phyloP scores from a whole-genome alignment of 2,329 filamentous ascomycete species.

The Lecanicillium sp. region DNA sequence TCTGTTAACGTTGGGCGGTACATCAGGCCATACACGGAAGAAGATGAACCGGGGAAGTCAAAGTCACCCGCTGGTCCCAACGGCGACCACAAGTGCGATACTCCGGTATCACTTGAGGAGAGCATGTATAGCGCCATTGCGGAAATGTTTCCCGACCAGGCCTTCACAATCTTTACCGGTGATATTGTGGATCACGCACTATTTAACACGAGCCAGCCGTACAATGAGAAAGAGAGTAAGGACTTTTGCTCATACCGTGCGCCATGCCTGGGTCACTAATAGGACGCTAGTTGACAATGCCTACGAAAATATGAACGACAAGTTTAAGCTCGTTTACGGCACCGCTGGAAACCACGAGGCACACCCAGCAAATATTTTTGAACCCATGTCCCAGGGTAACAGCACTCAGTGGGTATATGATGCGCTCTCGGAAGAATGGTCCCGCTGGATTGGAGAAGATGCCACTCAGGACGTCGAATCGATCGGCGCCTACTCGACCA shows the following conservation, averaged over 20 bases:
- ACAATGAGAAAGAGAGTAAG: slow-evolving; percentile 24
- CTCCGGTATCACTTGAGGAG: slow-evolving; percentile 40
- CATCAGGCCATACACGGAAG: slow-evolving; percentile 33
- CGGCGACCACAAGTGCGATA: slow-evolving; percentile 47
- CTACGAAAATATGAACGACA: slow-evolving; percentile 36
- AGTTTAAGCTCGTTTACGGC: slow-evolving; percentile 39
- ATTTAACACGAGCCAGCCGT: slow-evolving; percentile 34
- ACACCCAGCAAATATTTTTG: slow-evolving; percentile 43
- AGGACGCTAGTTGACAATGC: slow-evolving; percentile 30
- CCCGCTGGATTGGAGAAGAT: slow-evolving; percentile 34
- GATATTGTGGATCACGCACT: slow-evolving; percentile 48
- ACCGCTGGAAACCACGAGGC: slow-evolving; percentile 52
- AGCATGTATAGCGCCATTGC: slow-evolving; percentile 48
- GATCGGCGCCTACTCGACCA: slow-evolving; percentile 43
- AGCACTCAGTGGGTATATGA: slow-evolving; percentile 46
- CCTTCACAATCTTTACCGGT: slow-evolving; percentile 51
- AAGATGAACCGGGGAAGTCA: slow-evolving; percentile 38
- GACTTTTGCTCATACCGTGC: not conserved
- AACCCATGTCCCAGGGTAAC: slow-evolving; percentile 30
- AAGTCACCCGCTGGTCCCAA: slow-evolving; percentile 41
- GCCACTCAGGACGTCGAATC: slow-evolving; percentile 23
- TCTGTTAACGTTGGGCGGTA: not conserved
- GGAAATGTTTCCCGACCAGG: slow-evolving; percentile 34
- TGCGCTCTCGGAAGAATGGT: slow-evolving; percentile 37
- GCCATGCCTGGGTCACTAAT: slow-evolving; percentile 11